These are phyloP conservation scores for Aureobasidium pullulans DNA, from an alignment of 2,329 filamentous ascomycete species.

Conservation along the genomic window DNA sequence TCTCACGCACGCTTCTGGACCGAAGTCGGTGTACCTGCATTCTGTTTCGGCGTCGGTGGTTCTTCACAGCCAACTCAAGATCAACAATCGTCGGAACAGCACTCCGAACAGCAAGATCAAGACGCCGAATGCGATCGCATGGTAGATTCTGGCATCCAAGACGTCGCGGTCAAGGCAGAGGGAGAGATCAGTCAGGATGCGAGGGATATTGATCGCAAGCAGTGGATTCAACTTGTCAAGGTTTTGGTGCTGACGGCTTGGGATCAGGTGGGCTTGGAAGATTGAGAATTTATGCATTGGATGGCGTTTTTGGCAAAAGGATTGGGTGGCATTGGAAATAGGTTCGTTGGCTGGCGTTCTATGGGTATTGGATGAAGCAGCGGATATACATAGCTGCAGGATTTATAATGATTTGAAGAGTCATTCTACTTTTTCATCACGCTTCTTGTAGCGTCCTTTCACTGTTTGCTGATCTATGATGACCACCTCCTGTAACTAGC, in stretches of 20 bases:
- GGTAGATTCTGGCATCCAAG: neutral
- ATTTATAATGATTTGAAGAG: too few relatives aligned
- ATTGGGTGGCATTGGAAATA: too few relatives aligned
- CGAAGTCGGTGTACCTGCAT: neutral
- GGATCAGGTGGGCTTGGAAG: slow-evolving; percentile 6
- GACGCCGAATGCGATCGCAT: neutral
- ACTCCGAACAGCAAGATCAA: neutral
- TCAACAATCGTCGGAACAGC: neutral
- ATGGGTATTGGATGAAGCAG: too few relatives aligned
- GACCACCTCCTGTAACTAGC: too few relatives aligned
- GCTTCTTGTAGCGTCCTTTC: too few relatives aligned
- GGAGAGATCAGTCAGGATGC: neutral
- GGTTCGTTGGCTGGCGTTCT: too few relatives aligned
- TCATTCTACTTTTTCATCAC: too few relatives aligned
- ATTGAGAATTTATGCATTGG: neutral
- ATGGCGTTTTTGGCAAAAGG: too few relatives aligned
- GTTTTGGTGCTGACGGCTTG: slow-evolving; percentile 7
- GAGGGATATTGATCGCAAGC: neutral
- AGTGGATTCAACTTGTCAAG: slow-evolving; percentile 9
- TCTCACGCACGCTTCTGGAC: neutral
- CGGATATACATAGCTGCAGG: too few relatives aligned
- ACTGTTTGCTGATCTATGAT: too few relatives aligned
- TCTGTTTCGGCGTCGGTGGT: neutral
- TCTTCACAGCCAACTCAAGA: neutral
- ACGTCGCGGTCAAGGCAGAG: neutral